A percentile compares a stretch with the other conserved stretches of the same genome.
Evolutionary conservation across 2,329 filamentous ascomycete species (phyloP).

Genomic region (Myrmaecium sp.): DNA sequence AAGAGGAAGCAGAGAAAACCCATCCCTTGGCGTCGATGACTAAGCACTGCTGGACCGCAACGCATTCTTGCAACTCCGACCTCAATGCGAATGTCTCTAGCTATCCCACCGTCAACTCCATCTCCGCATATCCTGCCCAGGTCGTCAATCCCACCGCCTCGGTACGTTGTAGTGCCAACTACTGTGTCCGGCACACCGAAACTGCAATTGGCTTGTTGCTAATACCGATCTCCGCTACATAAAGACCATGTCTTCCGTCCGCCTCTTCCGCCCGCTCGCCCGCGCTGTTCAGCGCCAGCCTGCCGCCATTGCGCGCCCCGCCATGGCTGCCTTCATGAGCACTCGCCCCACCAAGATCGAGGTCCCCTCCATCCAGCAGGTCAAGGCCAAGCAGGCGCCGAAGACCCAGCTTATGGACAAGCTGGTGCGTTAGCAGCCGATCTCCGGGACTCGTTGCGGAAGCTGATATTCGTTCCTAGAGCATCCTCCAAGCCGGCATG

Average conservation of each 20-base stretch:
- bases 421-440: constrained; percentile 3
- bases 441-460: neutral
- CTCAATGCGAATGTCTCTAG: too few relatives aligned
- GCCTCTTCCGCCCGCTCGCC: constrained; percentile 23
- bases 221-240: too few relatives aligned
- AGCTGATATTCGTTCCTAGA: constrained; percentile 9
- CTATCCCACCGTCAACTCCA: too few relatives aligned
- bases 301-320: constrained; percentile 17
- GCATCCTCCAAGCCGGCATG: constrained; percentile 25
- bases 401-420: constrained; percentile 5
- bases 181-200: too few relatives aligned
- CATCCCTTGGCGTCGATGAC: too few relatives aligned
- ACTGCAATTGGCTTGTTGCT: too few relatives aligned
- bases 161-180: too few relatives aligned
- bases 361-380: constrained; percentile 5
- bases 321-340: constrained; percentile 11
- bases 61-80: too few relatives aligned
- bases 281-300: constrained; percentile 22
- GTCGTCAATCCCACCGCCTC: too few relatives aligned
- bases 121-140: too few relatives aligned
- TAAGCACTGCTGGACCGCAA: too few relatives aligned
- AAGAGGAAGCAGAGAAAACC: too few relatives aligned
- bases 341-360: constrained; percentile 4
- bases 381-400: constrained; percentile 4
- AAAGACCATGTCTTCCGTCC: constrained; percentile 24